phyloP scores from a whole-genome alignment of 495 filamentous ascomycete genomes.

The Penicillium taxi region DNA sequence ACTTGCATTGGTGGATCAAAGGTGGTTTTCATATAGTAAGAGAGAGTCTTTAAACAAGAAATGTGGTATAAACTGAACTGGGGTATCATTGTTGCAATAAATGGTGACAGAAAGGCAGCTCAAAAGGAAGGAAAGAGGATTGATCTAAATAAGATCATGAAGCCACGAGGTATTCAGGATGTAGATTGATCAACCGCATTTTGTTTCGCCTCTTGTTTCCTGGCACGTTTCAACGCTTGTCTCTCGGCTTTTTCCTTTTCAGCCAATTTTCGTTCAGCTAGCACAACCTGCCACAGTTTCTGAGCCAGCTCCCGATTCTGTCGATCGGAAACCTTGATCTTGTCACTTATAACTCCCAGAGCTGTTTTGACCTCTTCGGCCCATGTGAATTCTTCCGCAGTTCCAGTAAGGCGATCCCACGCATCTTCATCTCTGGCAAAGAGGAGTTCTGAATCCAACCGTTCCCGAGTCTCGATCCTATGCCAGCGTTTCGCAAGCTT shows the following conservation, averaged over 20 bases:
- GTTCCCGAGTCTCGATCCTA: slow-evolving; percentile 21
- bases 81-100: no score
- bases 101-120: no score
- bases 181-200: no score
- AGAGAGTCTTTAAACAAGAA: no score
- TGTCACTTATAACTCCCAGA: slow-evolving; percentile 12
- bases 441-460: slow-evolving; percentile 25
- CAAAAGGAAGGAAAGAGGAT: no score
- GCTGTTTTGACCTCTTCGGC: slow-evolving; percentile 9
- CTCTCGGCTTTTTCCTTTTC: slow-evolving; percentile 22
- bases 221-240: not conserved
- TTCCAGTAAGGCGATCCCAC: slow-evolving; percentile 36
- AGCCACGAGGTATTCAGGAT: no score
- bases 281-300: slow-evolving; percentile 37
- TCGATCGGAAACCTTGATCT: slow-evolving; percentile 19
- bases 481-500: slow-evolving; percentile 41
- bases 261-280: slow-evolving; percentile 33
- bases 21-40: no score
- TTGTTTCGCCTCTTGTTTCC: not conserved
- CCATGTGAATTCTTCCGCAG: slow-evolving; percentile 24
- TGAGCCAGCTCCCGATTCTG: slow-evolving; percentile 25
- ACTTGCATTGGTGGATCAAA: no score
- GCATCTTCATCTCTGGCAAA: slow-evolving; percentile 50
- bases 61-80: no score
- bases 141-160: no score